A percentile compares a stretch with the other conserved stretches of the same genome.
Conservation (phyloP, 2,329 filamentous ascomycete genomes). For the Aspergillus luchuensis region DNA sequence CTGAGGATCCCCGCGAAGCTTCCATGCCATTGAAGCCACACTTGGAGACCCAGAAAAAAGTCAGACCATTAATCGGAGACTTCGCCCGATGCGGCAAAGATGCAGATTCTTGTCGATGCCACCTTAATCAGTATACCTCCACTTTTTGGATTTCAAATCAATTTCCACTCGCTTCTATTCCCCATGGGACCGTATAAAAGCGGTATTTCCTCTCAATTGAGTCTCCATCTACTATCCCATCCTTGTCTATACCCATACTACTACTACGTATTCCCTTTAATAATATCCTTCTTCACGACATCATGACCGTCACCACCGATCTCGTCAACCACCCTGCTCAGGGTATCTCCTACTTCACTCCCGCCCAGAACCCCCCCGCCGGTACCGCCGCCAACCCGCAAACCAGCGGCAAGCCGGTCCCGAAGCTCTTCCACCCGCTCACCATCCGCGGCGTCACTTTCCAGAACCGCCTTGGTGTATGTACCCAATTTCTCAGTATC, state of each 20-base stretch:
- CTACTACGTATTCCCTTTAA: no score
- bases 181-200: background rate
- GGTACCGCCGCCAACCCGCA: constrained; percentile 45
- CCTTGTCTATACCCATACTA: background rate
- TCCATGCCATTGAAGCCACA: background rate
- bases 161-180: background rate
- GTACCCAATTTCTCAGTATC: background rate
- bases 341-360: constrained; percentile 48
- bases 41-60: background rate
- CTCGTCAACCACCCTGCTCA: constrained; percentile 41
- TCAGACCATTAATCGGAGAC: background rate
- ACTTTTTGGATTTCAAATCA: constrained; percentile 1
- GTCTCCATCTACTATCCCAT: background rate
- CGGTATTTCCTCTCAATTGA: background rate
- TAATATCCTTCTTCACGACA: background rate
- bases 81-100: background rate
- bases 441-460: constrained; percentile 62
- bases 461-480: constrained; percentile 49
- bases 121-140: background rate
- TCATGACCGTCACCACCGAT: constrained; percentile 25
- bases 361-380: constrained; percentile 38
- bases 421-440: constrained; percentile 62
- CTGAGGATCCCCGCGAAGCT: background rate
- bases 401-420: constrained; percentile 43
- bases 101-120: background rate